These are phyloP conservation scores for Corynascus novoguineensis DNA, from an alignment of 495 filamentous ascomycete genomes.

Conservation along the genomic window DNA sequence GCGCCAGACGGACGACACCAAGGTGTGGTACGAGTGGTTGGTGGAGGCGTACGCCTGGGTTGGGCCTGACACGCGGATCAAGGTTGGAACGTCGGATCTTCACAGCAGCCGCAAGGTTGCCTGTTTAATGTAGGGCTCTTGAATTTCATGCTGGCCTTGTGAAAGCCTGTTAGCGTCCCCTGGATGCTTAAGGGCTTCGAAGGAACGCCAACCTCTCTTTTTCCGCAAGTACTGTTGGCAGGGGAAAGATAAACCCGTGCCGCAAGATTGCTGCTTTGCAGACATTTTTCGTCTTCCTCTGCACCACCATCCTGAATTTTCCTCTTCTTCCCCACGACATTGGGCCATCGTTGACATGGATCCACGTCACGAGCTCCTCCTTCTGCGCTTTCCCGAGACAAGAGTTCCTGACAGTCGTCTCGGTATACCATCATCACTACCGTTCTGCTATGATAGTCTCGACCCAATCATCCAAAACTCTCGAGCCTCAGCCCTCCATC, in stretches of 20 bases:
- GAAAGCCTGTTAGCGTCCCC: not conserved
- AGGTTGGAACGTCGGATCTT: slow-evolving; percentile 74
- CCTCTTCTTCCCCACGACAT: not conserved
- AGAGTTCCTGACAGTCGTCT: no score
- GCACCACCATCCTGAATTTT: not conserved
- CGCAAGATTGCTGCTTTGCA: not conserved
- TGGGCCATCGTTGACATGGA: not conserved
- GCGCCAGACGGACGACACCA: slow-evolving; percentile 87
- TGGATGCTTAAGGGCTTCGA: not conserved
- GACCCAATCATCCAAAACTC: not conserved
- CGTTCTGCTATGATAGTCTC: no score
- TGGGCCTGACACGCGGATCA: slow-evolving; percentile 57
- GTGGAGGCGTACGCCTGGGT: slow-evolving; percentile 71
- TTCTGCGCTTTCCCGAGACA: not conserved
- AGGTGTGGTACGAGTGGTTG: slow-evolving; percentile 99
- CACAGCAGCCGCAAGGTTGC: slow-evolving; percentile 86
- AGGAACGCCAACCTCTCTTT: not conserved
- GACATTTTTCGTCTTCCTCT: not conserved
- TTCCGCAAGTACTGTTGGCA: not conserved
- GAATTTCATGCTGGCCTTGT: not conserved
- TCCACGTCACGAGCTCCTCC: not conserved
- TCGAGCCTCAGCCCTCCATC: slow-evolving; percentile 56
- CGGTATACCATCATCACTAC: no score
- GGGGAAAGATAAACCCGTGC: not conserved
- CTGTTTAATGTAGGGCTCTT: slow-evolving; percentile 68